Evolutionary conservation across 345 rosid species (phyloP), one percentile per base, ranked within the genome.

Genomic region (Toxicodendron radicans): DNA sequence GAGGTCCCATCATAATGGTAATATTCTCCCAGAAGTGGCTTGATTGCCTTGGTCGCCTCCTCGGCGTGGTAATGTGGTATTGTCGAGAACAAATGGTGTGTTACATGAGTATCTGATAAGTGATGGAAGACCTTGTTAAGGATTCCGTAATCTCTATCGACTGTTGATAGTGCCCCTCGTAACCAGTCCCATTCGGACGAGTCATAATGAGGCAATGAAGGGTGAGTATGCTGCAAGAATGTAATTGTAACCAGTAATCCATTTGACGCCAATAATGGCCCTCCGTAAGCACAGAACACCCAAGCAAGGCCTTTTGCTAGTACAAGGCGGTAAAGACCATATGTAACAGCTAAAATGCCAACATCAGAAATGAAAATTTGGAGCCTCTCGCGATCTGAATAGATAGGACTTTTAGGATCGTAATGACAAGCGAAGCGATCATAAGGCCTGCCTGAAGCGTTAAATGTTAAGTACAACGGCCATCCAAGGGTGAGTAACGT

Each of bases 121-220:
- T 91, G 43, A 75, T 92, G 97, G 90, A 92, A 87, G 48, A 94
- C 88, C 85, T 85, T 88, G 84, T 92, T 94, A 82, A 94, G 38
- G 72, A 91, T 80, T 41, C 97, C 98, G 18, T 92, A 94, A 74
- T 91, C 97, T 70, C 97, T 85, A 77, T 94, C 98, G 1, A 89
- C 93, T 0, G 98, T 94, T 10, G 95, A 86, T 52, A 92, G 73
- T 49, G 95, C 97, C 66, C 98, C 98, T 41, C 91, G 82, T 3
- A 94, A 72, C 98, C 98, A 94, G 49, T 92, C 98, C 98, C 98
- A 94, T 72, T 89, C 95, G 0, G 91, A 80, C 9, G 95, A 83
- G 76, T 89, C 87, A 41, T 94, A 94, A 68, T 91, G 98, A 0
- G 98, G 98, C 75, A 92, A 74, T 0, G 97, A 78, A 0, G 91